Conservation (phyloP, 257 asterid species). For the Nicotiana obtusifolia region DNA sequence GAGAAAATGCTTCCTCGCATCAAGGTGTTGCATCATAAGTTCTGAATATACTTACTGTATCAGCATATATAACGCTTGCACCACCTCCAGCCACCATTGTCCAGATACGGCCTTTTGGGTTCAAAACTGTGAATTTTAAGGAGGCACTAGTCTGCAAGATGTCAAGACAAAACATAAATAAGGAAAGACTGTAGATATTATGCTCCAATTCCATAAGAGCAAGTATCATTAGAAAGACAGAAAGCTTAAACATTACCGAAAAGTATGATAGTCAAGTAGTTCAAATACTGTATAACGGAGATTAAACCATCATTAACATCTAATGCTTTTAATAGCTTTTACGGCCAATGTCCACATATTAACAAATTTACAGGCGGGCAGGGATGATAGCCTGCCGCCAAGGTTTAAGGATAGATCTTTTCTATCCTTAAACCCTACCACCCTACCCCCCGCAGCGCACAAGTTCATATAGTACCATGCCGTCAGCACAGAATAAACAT, state of each 20-base stretch:
- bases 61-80: conserved; percentile 94
- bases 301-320: background rate
- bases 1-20: background rate
- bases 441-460: background rate
- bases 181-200: background rate
- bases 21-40: background rate
- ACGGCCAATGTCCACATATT: background rate
- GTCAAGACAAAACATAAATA: background rate
- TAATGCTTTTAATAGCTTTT: background rate
- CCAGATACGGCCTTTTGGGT: conserved; percentile 97
- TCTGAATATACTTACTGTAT: conserved; percentile 56
- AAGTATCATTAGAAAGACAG: background rate
- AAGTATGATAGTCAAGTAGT: background rate
- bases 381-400: background rate
- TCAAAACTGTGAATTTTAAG: conserved; percentile 82
- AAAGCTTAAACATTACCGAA: background rate
- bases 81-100: conserved; percentile 99
- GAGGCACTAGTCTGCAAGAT: conserved; percentile 88
- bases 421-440: background rate
- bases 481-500: background rate
- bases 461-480: background rate
- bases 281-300: background rate
- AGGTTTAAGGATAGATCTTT: background rate
- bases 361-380: background rate
- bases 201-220: background rate